Evolutionary conservation across 2,329 filamentous ascomycete genomes (phyloP), one percentile per base, ranked within the genome.

Genomic region (Botrytis cinerea): DNA sequence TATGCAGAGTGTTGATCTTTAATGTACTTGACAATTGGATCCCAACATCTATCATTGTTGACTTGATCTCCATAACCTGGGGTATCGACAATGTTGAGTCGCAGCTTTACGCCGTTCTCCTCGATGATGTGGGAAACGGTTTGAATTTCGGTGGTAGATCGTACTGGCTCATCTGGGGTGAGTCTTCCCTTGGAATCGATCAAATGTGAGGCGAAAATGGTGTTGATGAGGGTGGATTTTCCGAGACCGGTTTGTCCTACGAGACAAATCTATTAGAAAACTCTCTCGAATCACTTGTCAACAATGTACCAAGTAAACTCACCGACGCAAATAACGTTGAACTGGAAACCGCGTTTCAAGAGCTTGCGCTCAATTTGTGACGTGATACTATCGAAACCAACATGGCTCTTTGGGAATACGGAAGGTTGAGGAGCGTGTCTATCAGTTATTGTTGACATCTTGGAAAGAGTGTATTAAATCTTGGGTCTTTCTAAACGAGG

Each of bases 1-100:
- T 98, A 99, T 81, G 96, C 95, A 71, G 94, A 98, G 88, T 99
- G 96, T 88, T 99, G 96, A 85, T 99, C 96, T 89, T 99, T 99
- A 89, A 99, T 99, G 86, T 99, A 99, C 88, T 99, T 99, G 88
- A 99, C 95, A 83, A 99, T 99, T 77, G 96, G 96, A 83, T 99
- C 96, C 96, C 96, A 99, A 91, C 96, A 99, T 89, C 96, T 93
- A 87, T 99, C 96, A 85, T 99, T 99, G 90, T 99, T 99, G 85
- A 99, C 96, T 82, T 98, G 90, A 82, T 99, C 96, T 82, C 96
- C 96, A 82, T 99, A 99, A 77, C 96, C 96, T 77, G 96, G 96
- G 77, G 96, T 99, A 83, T 99, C 96, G 81, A 99, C 96, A 82
- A 99, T 99, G 90, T 98, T 99, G 82, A 99, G 88, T 81, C 96